Conservation (phyloP, 441 rosid species). For the Adansonia grandidieri region DNA sequence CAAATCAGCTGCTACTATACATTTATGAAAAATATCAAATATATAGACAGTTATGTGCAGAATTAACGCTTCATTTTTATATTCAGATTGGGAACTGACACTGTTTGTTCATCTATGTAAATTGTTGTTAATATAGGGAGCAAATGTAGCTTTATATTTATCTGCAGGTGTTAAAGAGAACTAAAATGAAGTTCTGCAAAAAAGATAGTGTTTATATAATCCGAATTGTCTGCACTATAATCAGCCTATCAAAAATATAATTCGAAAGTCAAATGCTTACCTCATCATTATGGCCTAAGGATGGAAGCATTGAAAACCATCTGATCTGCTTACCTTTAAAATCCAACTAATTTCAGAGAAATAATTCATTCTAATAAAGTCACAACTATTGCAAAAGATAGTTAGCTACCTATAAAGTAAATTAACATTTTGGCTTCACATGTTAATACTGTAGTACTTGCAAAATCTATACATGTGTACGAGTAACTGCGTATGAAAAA, state of each 20-base stretch:
- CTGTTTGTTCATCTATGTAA: conserved; percentile 31
- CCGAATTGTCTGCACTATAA: background rate
- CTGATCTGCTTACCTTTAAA: conserved; percentile 17
- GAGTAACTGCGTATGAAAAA: too few species aligned
- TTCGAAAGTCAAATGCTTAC: conserved; percentile 14
- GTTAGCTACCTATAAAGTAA: too few species aligned
- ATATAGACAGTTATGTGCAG: background rate
- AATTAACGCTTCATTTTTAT: background rate
- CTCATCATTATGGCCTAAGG: conserved; percentile 9
- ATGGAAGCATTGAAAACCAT: conserved; percentile 12
- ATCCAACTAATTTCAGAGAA: too few species aligned
- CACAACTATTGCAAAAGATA: too few species aligned
- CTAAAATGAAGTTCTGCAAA: background rate
- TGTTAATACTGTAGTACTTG: too few species aligned
- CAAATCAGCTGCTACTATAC: conserved; percentile 29
- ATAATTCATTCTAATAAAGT: background rate
- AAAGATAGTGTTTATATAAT: too few species aligned
- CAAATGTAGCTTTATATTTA: conserved; percentile 27
- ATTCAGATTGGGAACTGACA: conserved; percentile 31
- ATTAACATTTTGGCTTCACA: too few species aligned
- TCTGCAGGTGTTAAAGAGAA: conserved; percentile 7
- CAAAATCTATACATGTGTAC: too few species aligned
- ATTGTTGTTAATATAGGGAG: conserved; percentile 29
- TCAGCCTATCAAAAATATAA: background rate
- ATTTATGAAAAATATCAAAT: too few species aligned